Evolutionary conservation across 2,329 filamentous ascomycete species (phyloP).

Genomic region (Colletotrichum cereale): DNA sequence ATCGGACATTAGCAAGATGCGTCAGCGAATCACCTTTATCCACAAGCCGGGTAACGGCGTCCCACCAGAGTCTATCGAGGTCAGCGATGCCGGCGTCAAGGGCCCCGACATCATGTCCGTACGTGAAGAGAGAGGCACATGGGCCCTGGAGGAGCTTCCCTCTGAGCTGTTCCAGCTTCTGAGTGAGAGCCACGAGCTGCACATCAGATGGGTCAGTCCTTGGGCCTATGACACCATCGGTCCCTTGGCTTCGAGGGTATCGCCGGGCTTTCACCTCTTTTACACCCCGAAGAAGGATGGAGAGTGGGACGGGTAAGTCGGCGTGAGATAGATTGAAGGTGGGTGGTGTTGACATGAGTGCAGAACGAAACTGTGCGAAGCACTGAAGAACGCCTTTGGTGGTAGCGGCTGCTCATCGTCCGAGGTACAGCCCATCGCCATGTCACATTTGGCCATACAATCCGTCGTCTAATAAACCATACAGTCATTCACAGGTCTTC

Average conservation of each 20-base stretch:
- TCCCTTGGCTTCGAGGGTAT: constrained; percentile 80
- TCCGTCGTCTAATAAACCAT: not conserved
- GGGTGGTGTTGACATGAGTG: not conserved
- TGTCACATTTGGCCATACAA: not conserved
- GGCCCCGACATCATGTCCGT: constrained; percentile 72
- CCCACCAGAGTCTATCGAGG: constrained; percentile 71
- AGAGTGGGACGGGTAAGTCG: constrained; percentile 45
- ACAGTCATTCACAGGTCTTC: constrained; percentile 70
- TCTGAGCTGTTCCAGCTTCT: constrained; percentile 73
- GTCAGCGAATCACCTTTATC: constrained; percentile 84
- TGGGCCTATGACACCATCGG: constrained; percentile 68
- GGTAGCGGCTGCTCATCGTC: constrained; percentile 64
- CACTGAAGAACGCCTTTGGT: constrained; percentile 70
- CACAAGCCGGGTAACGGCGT: constrained; percentile 74
- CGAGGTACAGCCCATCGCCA: constrained; percentile 3
- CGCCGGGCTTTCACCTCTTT: constrained; percentile 85
- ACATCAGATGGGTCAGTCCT: constrained; percentile 82
- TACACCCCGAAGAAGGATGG: constrained; percentile 70
- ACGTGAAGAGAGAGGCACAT: constrained; percentile 83
- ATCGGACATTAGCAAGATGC: constrained; percentile 63
- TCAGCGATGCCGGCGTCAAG: constrained; percentile 68
- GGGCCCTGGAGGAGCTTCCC: constrained; percentile 80
- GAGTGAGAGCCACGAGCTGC: constrained; percentile 75
- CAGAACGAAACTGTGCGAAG: constrained; percentile 66
- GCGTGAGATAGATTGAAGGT: not conserved